Evolutionary conservation across 108 stramenopile genomes (phyloP).

Genomic region (Pseudonitzschia pungens): DNA sequence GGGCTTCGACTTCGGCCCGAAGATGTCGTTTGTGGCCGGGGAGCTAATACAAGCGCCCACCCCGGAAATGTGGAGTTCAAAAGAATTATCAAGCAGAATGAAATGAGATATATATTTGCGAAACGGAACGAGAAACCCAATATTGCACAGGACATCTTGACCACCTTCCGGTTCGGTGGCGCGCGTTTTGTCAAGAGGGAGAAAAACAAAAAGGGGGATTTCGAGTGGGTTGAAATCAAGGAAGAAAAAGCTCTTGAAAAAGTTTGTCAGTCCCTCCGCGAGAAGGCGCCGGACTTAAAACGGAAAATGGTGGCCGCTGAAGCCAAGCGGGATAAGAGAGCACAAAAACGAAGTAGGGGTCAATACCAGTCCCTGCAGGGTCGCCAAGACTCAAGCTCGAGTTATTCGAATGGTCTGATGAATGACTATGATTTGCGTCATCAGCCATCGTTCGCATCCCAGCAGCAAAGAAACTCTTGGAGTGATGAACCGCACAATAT

Average conservation of each 20-base stretch:
- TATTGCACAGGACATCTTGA: conserved; percentile 57
- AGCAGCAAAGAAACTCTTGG: background rate
- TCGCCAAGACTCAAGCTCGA: conserved; percentile 9
- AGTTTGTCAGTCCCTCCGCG: conserved; percentile 62
- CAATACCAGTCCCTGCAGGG: background rate
- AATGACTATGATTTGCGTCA: background rate
- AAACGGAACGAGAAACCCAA: conserved; percentile 57
- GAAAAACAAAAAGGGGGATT: conserved; percentile 18
- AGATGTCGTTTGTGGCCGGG: conserved; percentile 70
- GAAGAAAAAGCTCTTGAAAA: conserved; percentile 58
- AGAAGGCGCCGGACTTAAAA: conserved; percentile 54
- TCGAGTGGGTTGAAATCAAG: conserved; percentile 51
- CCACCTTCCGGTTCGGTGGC: conserved; percentile 31
- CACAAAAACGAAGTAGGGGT: background rate
- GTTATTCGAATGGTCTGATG: background rate
- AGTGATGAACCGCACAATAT: background rate
- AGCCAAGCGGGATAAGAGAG: background rate
- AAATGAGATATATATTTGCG: conserved; percentile 39
- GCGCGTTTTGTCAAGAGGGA: conserved; percentile 66
- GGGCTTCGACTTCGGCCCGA: background rate
- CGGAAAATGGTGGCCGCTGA: conserved; percentile 28
- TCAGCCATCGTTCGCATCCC: background rate
- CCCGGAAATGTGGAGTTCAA: conserved; percentile 69
- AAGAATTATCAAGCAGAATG: conserved; percentile 52
- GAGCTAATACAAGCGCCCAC: conserved; percentile 67